phyloP scores from a whole-genome alignment of 352 stramenopile genomes.

The Globisporangium yorkense region DNA sequence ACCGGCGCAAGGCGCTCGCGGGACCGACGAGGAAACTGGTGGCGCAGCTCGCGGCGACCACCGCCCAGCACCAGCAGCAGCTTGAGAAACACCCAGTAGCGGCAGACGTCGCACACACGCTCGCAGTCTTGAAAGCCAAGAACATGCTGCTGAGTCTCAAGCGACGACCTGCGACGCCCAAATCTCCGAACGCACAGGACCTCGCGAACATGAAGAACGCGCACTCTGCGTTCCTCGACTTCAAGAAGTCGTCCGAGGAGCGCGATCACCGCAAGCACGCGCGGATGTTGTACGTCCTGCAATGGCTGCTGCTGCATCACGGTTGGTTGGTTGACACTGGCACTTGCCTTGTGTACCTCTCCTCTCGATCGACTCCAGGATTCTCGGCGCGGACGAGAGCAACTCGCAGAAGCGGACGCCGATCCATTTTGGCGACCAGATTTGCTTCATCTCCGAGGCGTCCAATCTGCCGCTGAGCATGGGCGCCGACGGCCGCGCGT shows the following conservation, averaged over 20 bases:
- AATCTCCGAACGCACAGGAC: background rate
- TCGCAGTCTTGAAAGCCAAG: constrained; percentile 24
- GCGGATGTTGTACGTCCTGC: constrained; percentile 8
- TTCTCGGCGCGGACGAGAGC: constrained; percentile 24
- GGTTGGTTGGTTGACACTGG: background rate
- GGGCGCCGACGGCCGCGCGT: constrained; percentile 32
- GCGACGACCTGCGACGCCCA: constrained; percentile 1
- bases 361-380: constrained; percentile 9
- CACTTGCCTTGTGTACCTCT: background rate
- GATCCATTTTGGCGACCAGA: constrained; percentile 52
- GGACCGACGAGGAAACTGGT: constrained; percentile 28
- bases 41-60: constrained; percentile 19
- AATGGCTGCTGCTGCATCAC: background rate
- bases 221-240: constrained; percentile 59
- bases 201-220: constrained; percentile 33
- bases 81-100: constrained; percentile 9
- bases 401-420: constrained; percentile 46
- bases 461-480: constrained; percentile 46
- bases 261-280: constrained; percentile 7
- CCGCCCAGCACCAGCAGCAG: constrained; percentile 12
- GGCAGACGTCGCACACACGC: constrained; percentile 17
- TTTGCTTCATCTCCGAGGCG: constrained; percentile 46
- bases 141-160: constrained; percentile 21
- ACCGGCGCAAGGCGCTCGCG: constrained; percentile 36
- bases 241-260: constrained; percentile 19